Evolutionary conservation across 768 basidiomycete species (phyloP).

Genomic region (Symmetrospora coprosmae): DNA sequence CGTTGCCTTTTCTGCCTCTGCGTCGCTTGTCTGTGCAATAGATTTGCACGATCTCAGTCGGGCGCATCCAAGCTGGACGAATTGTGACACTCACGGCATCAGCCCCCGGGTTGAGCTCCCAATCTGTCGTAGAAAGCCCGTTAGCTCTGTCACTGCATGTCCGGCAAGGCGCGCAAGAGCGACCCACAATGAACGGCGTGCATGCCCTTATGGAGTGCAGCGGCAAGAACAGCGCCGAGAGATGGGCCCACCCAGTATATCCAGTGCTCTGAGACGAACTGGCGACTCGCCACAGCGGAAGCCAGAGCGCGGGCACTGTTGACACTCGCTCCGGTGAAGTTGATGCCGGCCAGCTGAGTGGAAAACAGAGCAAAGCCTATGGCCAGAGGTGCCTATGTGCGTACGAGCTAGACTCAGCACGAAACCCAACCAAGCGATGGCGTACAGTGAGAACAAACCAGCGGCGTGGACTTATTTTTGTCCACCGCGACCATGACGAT

Average conservation of each 20-base stretch:
- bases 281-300: background rate
- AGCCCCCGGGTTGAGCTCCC: background rate
- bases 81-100: too few species aligned
- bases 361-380: background rate
- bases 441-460: too few species aligned
- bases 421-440: too few species aligned
- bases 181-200: background rate
- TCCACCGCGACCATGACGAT: background rate
- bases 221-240: background rate
- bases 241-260: constrained; percentile 3
- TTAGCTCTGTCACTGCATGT: background rate
- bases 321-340: background rate
- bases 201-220: background rate
- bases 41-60: background rate
- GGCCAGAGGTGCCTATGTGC: too few species aligned
- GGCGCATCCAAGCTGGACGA: too few species aligned
- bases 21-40: too few species aligned
- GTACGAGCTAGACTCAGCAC: too few species aligned
- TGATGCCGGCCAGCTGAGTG: background rate
- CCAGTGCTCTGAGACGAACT: background rate
- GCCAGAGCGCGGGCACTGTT: background rate
- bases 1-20: too few species aligned
- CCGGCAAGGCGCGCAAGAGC: background rate
- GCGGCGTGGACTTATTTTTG: too few species aligned
- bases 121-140: background rate